Base-by-base conservation (phyloP, 768 basidiomycete species). In the Xerocomellus amylosporus region DNA sequence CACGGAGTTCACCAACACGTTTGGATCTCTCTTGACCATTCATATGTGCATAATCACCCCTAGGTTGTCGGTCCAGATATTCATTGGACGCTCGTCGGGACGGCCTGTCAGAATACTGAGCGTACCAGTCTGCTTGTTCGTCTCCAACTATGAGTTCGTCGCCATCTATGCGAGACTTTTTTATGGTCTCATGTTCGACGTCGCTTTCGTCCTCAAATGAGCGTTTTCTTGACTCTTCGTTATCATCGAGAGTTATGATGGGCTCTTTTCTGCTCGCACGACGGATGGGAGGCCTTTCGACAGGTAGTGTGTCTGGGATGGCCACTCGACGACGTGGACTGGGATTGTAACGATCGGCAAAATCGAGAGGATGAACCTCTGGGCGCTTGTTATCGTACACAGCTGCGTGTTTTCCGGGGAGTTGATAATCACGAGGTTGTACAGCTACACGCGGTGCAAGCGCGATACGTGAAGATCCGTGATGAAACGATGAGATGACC, bases 141-240 rank as follows among this genome's bases (percentile, higher is more conserved):
- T 79, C 78, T 13, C 74, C 78, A 58, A 79, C 77, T 53, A 75
- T 74, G 48, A 75, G 65, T 20, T 78, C 77, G 42, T 79, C 76
- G 36, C 70, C 75, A 44, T 80, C 80, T n/a, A 80, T 70, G 53
- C 80, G 78, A 51, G 76, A 74, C 67, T 81, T 82, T 71, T 85
- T 85, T 19, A 72, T 60, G 56, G 72, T 71, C 55, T 75, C 74
- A 44, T 61, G 62, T 47, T 77, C 75, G 57, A 70, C 68, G 28
- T 75, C 77, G 40, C 77, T 77, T 49, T 76, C 75, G 37, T 77
- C 77, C 53, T 76, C 75, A 28, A 73, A 70, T 10, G 70, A 71
- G 54, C 79, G 78, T 68, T 82, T 79, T 55, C 58, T 65, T 59
- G 71, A 63, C 57, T 72, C 66, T 61, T 69, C 62, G 22, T 56